phyloP scores from a whole-genome alignment of 371 early-diverging fungal species.

The Smittium culicis region DNA sequence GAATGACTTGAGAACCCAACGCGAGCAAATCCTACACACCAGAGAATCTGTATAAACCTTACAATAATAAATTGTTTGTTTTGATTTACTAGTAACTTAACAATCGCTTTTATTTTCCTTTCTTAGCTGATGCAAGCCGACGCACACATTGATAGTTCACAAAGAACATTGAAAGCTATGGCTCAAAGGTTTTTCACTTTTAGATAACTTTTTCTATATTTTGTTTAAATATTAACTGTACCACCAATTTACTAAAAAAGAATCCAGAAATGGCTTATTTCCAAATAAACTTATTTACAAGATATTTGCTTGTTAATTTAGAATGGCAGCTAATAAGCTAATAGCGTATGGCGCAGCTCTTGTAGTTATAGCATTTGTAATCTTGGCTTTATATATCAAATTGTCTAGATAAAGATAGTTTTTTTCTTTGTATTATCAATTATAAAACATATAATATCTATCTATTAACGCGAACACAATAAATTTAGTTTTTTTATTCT shows the following conservation, averaged over 20 bases:
- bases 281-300: conserved; percentile 9
- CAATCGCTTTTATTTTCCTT: neutral
- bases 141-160: conserved; percentile 72
- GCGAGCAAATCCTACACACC: conserved; percentile 79
- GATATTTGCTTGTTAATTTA: conserved; percentile 33
- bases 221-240: neutral
- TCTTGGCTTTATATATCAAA: conserved; percentile 69
- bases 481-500: conserved; percentile 1
- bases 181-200: conserved; percentile 56
- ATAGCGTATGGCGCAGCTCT: conserved; percentile 74
- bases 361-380: conserved; percentile 62
- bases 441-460: conserved; percentile 5
- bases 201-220: no score
- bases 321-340: conserved; percentile 77
- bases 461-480: neutral
- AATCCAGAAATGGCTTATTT: neutral
- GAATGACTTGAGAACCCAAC: conserved; percentile 62
- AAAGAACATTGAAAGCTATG: conserved; percentile 79
- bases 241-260: neutral
- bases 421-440: conserved; percentile 4
- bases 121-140: conserved; percentile 68
- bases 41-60: conserved; percentile 54
- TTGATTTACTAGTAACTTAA: no score
- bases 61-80: neutral
- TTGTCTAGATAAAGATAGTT: conserved; percentile 21